Base-by-base conservation (phyloP, 176 grass and related monocot species). In the Eremochloa ophiuroides region DNA sequence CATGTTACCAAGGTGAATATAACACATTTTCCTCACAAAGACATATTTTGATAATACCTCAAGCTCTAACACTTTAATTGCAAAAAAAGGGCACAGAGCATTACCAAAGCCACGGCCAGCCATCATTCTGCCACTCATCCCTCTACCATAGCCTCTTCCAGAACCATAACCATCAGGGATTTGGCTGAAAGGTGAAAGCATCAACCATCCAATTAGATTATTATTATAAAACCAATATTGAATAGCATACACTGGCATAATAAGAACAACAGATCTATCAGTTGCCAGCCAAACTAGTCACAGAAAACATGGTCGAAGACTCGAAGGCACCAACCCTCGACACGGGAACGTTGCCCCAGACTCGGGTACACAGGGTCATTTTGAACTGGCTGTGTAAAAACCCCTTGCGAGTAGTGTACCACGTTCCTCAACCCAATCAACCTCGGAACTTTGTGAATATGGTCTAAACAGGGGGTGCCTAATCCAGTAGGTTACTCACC, bases 101-200 rank as follows among this genome's bases (percentile, higher is more conserved):
- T 82, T 99, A 99, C 97, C 97, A 90, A 99, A 99, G 77, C 97
- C 91, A 51, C 89, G 89, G 6, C 91, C 93, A 79, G 61, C 75
- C 86, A 91, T 83, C 92, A 91, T 91, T 85, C 96, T 91, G 66
- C 88, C 96, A 82, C 89, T 93, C 66, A 91, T 91, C 30, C 95
- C 97, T 62, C 97, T 87, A 46, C 97, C 93, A 78, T 91, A 93
- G 44, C 89, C 91, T 93, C 93, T 93, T 75, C 93, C 91, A 62
- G 58, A 66, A 75, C 97, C 93, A 88, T 93, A 93, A 31, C 83
- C 76, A 78, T 93, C 97, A 84, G 88, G 84, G 55, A 86, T 74
- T 99, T 95, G 93, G 62, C 97, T 99, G 87, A 72, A 89, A 76
- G 62, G 93, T 99, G 87, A 72, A 89, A 76, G 75, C 27, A 71